These are phyloP conservation scores for Pseudogymnoascus sp. DNA, from an alignment of 2,329 filamentous ascomycete genomes.

Conservation along the genomic window DNA sequence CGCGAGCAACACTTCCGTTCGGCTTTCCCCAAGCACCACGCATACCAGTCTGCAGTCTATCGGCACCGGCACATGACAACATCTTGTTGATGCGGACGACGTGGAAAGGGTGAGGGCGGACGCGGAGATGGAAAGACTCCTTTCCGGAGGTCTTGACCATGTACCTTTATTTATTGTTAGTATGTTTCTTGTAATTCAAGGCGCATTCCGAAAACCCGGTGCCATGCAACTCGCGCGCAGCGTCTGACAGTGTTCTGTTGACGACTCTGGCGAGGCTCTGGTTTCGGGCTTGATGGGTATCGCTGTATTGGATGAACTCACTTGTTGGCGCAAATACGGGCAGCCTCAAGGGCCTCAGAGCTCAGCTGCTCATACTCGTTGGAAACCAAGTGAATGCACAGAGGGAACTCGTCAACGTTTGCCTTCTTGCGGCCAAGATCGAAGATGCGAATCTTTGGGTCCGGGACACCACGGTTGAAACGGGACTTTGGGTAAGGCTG, in stretches of 20 bases:
- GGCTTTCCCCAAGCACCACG: conserved; percentile 99
- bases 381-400: conserved; percentile 98
- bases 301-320: conserved; percentile 32
- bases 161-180: conserved; percentile 33
- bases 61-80: conserved; percentile 99
- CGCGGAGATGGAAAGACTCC: conserved; percentile 67
- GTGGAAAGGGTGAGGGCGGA: conserved; percentile 96
- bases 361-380: conserved; percentile 99
- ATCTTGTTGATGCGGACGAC: conserved; percentile 99
- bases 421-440: conserved; percentile 98
- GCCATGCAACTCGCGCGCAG: neutral
- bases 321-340: conserved; percentile 99
- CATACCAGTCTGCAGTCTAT: conserved; percentile 99
- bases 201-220: neutral
- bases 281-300: neutral
- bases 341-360: conserved; percentile 98
- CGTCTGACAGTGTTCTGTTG: neutral
- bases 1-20: conserved; percentile 96
- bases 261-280: neutral
- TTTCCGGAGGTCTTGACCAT: conserved; percentile 65
- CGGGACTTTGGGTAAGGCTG: conserved; percentile 98
- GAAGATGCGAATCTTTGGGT: conserved; percentile 85
- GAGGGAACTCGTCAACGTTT: conserved; percentile 98
- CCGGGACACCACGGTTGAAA: conserved; percentile 97
- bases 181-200: neutral